Percentiles rank a stretch among this genome's conserved stretches.
These are phyloP conservation scores for Colletotrichum tropicale DNA, from an alignment of 2,329 filamentous ascomycete species.

Conservation along the genomic window DNA sequence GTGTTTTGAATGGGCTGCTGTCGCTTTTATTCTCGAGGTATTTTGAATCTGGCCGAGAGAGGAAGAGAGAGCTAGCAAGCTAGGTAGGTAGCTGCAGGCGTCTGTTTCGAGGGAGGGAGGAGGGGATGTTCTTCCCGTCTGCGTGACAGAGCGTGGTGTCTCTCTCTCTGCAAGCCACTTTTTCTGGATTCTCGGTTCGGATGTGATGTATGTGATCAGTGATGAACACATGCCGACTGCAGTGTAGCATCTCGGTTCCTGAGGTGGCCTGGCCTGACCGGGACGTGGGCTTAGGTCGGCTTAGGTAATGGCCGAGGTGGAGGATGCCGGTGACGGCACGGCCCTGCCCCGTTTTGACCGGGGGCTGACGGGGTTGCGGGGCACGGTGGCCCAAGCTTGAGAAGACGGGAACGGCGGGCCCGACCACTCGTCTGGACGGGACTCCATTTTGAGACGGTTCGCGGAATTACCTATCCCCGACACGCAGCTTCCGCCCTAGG, in stretches of 20 bases:
- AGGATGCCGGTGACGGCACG: conserved; percentile 4
- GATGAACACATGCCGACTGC: not conserved
- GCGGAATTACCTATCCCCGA: not conserved
- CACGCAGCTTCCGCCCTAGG: not conserved
- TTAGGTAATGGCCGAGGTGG: conserved; percentile 5
- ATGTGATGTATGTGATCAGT: not conserved
- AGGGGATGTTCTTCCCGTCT: not conserved
- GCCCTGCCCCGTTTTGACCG: conserved; percentile 4
- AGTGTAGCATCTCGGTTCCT: not conserved
- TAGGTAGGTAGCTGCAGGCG: not conserved
- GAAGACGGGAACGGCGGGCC: not conserved
- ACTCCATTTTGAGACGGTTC: not conserved
- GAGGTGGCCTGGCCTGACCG: not conserved
- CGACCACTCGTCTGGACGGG: not conserved
- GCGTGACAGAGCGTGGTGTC: not conserved
- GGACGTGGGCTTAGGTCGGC: not conserved
- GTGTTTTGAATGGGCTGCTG: not conserved
- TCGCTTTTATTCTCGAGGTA: not conserved
- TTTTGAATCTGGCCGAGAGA: not conserved
- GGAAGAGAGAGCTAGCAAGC: not conserved
- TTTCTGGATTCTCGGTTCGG: not conserved
- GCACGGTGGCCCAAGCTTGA: not conserved
- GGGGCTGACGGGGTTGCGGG: not conserved
- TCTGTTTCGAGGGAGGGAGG: not conserved
- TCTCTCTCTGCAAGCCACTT: not conserved